Base-by-base conservation (phyloP, 1,284 basidiomycete species). In the Austroboletus niveus region DNA sequence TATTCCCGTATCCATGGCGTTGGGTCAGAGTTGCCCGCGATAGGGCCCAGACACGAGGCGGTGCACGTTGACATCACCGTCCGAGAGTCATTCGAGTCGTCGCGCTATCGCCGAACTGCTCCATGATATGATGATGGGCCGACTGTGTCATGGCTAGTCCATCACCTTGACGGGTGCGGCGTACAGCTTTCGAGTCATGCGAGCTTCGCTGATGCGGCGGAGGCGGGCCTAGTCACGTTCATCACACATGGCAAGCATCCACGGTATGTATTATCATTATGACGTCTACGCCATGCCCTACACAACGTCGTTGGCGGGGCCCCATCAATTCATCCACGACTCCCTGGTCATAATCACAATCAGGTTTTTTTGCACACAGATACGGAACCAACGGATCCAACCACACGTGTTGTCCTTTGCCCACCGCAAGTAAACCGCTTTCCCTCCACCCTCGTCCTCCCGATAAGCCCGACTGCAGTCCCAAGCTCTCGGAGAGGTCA, bases 21-120 rank as follows among this genome's bases (percentile, higher is more conserved):
- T n/a, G 58, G 60, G 42, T n/a, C 55, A 41, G 14, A 54, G 14
- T 31, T 63, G 17, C 62, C 58, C 44, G 38, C 47, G 50, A 49
- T 15, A 44, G 49, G 32, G 5, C n/a, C 12, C 15, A 41, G 46
- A 45, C 59, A 60, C 54, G 61, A 64, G 59, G 60, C 49, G 35
- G 34, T 42, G 27, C 41, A 42, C 41, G 41, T 30, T 27, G 44
- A 46, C 41, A 39, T 39, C 39, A 32, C 29, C 6, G 27, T 30
- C 1, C 17, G 17, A 17, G 17, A 17, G 17, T 17, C 17, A 17
- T 17, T 17, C 30, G 20, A 30, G 51, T 34, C 22, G 47, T 42
- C 59, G 27, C 48, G n/a, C 35, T 64, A 60, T 60, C 59, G 47
- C 59, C 59, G 61, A 51, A 41, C n/a, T 8, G 22, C 22, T 24